Evolutionary conservation across 2,329 filamentous ascomycete genomes (phyloP), one percentile per base, ranked within the genome.

Genomic region (Domatiomyces globalis): DNA sequence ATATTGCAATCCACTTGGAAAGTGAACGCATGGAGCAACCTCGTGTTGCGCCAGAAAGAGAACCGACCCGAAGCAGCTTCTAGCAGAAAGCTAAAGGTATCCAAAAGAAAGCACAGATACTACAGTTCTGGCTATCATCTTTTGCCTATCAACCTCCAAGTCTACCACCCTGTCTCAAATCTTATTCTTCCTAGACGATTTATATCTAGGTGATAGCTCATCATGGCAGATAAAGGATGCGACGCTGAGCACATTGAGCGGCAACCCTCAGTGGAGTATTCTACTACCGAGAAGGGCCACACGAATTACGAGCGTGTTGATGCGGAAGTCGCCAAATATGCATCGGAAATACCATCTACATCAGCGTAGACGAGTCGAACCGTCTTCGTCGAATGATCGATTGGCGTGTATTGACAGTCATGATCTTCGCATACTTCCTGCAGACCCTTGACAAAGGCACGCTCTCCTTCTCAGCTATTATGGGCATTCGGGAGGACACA

Each of bases 391-490:
- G 66, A 49, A 70, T 80, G 69, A 84, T 87, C 57, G 82, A 87
- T 65, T 74, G 71, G 55, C 76, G 83, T 29, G 76, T 87, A 2
- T 68, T 89, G 44, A 67, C 74, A 1, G 72, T 87, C 63, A 87
- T 88, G 84, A 75, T 87, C 52, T 65, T 75, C 46, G 85, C 83
- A 0, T 87, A 87, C 66, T 85, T 87, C 62, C 67, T 87, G 19
- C 84, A 85, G 49, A 65, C 66, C 8, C 54, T 70, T 20, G 67
- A 70, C 42, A 70, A 70, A 53, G 67, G 67, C 1, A 68, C 67
- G 1, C 57, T 69, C 60, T 66, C 65, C n/a, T 69, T 68, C 55
- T 57, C 67, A 0, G 68, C 67, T 1, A 69, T 70, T 43, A 71
- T 71, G 68, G 62, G 65, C 1, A 65, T 70, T 25, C 58, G 44